Percentiles rank a stretch among this genome's conserved stretches.
Conservation (phyloP, 2,329 filamentous ascomycete genomes). For the Ramichloridium luteum region DNA sequence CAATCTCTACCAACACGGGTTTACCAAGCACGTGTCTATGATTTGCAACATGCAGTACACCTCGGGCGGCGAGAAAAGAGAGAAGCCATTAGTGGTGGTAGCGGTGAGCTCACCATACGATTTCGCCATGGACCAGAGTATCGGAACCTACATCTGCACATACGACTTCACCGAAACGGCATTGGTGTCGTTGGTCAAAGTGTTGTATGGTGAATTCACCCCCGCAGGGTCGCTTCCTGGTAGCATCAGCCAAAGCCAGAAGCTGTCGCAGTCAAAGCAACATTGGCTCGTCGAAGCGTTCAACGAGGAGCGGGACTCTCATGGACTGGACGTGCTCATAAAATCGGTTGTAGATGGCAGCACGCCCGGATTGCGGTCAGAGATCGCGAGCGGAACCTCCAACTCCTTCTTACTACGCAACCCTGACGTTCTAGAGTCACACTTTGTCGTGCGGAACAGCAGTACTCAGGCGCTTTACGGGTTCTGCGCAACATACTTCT, state of each 20-base stretch:
- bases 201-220: conserved; percentile 63
- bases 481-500: conserved; percentile 81
- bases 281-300: conserved; percentile 91
- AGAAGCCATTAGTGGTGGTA: conserved; percentile 82
- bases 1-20: conserved; percentile 86
- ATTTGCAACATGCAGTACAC: conserved; percentile 73
- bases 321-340: conserved; percentile 64
- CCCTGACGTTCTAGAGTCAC: conserved; percentile 60
- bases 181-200: conserved; percentile 69
- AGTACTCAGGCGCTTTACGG: conserved; percentile 84
- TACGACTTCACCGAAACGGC: conserved; percentile 95
- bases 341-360: conserved; percentile 54
- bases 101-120: conserved; percentile 94
- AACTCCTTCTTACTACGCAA: conserved; percentile 65
- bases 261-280: conserved; percentile 76
- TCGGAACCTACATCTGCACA: conserved; percentile 87
- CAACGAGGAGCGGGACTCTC: conserved; percentile 63
- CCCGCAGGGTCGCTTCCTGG: conserved; percentile 49
- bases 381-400: conserved; percentile 57
- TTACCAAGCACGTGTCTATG: conserved; percentile 92
- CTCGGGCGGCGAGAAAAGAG: conserved; percentile 54
- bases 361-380: conserved; percentile 53
- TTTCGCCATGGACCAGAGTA: conserved; percentile 82
- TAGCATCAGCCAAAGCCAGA: conserved; percentile 75
- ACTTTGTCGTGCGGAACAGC: conserved; percentile 89